A percentile compares a stretch with the other conserved stretches of the same genome.
Conservation (phyloP, 306 rosid species). For the Medicago lupulina region DNA sequence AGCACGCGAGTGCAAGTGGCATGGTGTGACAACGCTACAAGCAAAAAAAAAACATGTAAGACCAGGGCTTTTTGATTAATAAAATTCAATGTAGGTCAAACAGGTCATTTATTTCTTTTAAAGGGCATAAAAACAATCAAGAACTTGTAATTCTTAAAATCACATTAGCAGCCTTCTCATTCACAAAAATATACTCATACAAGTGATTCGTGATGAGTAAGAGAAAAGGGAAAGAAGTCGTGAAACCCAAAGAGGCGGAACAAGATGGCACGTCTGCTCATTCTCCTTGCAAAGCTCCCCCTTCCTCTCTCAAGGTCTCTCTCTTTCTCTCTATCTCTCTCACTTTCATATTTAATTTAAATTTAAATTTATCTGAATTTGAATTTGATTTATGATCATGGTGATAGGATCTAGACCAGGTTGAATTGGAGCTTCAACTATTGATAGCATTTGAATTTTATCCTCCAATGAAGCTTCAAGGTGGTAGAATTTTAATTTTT, state of each 20-base stretch:
- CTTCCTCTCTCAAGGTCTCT: slow-evolving; percentile 84
- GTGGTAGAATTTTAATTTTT: neutral
- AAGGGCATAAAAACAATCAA: too few species aligned
- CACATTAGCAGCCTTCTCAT: neutral
- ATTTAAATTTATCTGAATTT: slow-evolving; percentile 8
- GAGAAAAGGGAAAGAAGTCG: slow-evolving; percentile 54
- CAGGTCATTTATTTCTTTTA: too few species aligned
- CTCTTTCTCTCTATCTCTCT: slow-evolving; percentile 58
- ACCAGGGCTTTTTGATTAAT: too few species aligned
- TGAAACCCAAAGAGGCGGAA: slow-evolving; percentile 78
- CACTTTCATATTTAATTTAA: slow-evolving; percentile 41
- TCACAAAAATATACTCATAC: too few species aligned
- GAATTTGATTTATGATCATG: slow-evolving; percentile 25
- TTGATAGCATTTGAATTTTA: slow-evolving; percentile 84
- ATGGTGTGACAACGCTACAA: too few species aligned
- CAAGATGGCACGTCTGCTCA: slow-evolving; percentile 95
- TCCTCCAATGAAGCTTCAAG: slow-evolving; percentile 81
- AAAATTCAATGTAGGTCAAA: too few species aligned
- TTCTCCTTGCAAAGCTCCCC: slow-evolving; percentile 96
- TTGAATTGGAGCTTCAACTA: slow-evolving; percentile 84
- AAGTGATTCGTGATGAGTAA: slow-evolving; percentile 50
- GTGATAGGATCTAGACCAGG: slow-evolving; percentile 77
- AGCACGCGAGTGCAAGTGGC: too few species aligned
- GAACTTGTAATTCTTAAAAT: too few species aligned
- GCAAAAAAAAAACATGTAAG: too few species aligned